These are phyloP conservation scores for Canariomyces notabilis DNA, from an alignment of 2,329 filamentous ascomycete species.

Conservation along the genomic window DNA sequence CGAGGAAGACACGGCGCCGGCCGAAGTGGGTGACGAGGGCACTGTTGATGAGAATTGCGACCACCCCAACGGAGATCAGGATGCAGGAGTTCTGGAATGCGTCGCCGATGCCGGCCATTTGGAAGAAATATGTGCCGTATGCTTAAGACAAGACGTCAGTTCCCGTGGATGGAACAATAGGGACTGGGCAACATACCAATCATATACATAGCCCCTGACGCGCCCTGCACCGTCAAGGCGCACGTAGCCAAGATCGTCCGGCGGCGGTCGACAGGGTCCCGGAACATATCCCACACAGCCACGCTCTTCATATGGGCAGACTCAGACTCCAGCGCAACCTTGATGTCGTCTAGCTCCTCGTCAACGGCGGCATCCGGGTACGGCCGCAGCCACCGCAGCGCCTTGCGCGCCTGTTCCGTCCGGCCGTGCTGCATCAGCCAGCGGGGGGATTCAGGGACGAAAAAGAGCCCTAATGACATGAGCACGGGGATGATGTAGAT, in stretches of 20 bases:
- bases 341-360: conserved; percentile 34
- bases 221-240: conserved; percentile 45
- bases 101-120: conserved; percentile 50
- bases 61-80: conserved; percentile 45
- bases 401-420: conserved; percentile 29
- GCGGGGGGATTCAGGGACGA: conserved; percentile 38
- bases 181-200: conserved; percentile 40
- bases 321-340: conserved; percentile 32
- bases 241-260: conserved; percentile 44
- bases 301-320: conserved; percentile 27
- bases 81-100: conserved; percentile 54
- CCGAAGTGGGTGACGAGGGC: conserved; percentile 48
- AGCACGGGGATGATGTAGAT: conserved; percentile 35
- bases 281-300: conserved; percentile 42
- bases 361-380: conserved; percentile 27
- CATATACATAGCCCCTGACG: conserved; percentile 51
- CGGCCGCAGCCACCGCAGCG: conserved; percentile 33
- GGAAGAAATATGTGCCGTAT: conserved; percentile 55
- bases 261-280: conserved; percentile 46
- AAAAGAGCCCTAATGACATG: conserved; percentile 32
- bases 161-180: no score
- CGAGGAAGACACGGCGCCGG: conserved; percentile 48
- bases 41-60: conserved; percentile 48
- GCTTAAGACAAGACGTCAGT: conserved; percentile 32
- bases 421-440: conserved; percentile 36